Base-by-base conservation (phyloP, 2,329 filamentous ascomycete genomes). In the Fusarium setosum region DNA sequence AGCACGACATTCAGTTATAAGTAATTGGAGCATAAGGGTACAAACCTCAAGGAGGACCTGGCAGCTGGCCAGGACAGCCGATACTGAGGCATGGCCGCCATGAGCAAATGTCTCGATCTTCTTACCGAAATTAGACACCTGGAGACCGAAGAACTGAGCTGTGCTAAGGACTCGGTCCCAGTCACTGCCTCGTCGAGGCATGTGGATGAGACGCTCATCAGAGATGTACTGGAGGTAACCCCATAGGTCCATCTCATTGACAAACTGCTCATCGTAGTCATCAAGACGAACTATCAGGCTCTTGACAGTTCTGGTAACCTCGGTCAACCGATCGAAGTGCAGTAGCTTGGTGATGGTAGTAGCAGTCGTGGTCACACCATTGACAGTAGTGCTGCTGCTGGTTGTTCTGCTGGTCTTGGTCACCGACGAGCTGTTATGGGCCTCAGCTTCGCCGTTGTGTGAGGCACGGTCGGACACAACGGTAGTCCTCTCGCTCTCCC, bases 91-190 rank as follows among this genome's bases (percentile, higher is more conserved):
- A 9, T 55, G 59, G 5, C 58, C 67, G 6, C 70, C 71, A 5
- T 63, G 49, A 1, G 63, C 61, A 18, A 75, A 73, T 0, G 42
- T n/a, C 8, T 75, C 73, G 2, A 80, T 71, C 18, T 73, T 74
- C 21, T 66, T 64, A 7, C 76, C 76, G 17, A 80, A 79, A 4
- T 73, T 69, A 57, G 74, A 76, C 15, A 81, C 69, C 59, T 80
- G 78, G 6, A 79, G 71, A 4, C 78, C 79, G 40, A 80, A 81
- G 72, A 77, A 80, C 57, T 81, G 77, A 4, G 79, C 79, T 15
- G 76, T 74, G 35, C 75, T 77, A 26, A 81, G 67, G 2, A 81
- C 78, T 1, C 76, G 74, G 54, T 81, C 79, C 78, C 78, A 81
- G 44, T 77, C 73, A 50, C 78, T 80, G n/a, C 77, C 79, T 35